Base-by-base conservation (phyloP, 106 monocot species). In the Gastrodia elata region DNA sequence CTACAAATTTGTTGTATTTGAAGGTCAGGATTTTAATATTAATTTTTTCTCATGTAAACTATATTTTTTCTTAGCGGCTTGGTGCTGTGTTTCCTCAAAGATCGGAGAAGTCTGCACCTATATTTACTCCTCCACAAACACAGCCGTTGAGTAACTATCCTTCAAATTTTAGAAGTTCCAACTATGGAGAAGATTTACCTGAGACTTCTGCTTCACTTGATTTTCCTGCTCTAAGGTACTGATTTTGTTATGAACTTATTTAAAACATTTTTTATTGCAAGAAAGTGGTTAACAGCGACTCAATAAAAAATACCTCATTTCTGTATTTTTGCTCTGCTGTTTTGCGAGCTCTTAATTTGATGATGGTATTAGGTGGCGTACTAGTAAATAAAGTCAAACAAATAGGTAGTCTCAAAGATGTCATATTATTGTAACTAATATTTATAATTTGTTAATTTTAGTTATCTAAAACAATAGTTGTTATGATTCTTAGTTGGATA, bases 41-140 rank as follows among this genome's bases (percentile, higher is more conserved):
- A 67, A 67, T 68, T 16, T 72, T 32, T 20, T 3, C 48, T 70
- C n/a, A 46, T 49, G 46, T 34, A 20, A 24, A 2, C 20, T 34
- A 48, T 49, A 4, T 4, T 49, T 72, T 20, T 49, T 72, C 18
- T 72, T 72, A 46, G 43, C 48, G 48, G 18, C 71, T 72, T 72
- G 46, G 48, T 72, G 46, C 48, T 32, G 43, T 72, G 26, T 72
- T 72, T 72, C 71, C 71, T 49, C 33, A 72, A 34, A 72, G 71
- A 41, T 41, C 77, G 56, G 86, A 83, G 46, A 76, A 74, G 4
- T 46, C 81, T 77, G 80, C 81, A 52, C 86, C 83, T 30, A 73
- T 83, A 71, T 83, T 85, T 76, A 84, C 80, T 76, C 78, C 73
- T 75, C 58, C 78, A 76, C 82, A 82, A 28, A 76, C 80, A 74